Base-by-base conservation (phyloP, 2,329 filamentous ascomycete species). In the Leptographium procerum region DNA sequence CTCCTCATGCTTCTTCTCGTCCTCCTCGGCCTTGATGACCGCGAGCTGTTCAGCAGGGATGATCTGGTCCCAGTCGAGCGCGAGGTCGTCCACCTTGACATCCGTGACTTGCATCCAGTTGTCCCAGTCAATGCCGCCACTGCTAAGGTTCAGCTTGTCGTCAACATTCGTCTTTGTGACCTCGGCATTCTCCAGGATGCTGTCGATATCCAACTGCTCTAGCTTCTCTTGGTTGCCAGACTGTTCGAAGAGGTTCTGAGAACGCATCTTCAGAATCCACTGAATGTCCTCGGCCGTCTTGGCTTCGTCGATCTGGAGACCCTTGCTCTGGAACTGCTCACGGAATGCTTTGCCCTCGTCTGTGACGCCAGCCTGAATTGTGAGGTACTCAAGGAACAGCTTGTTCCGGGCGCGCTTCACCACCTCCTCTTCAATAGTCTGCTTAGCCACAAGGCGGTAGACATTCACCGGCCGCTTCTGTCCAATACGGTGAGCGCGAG, bases 191-290 rank as follows among this genome's bases (percentile, higher is more conserved):
- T 94, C 94, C 19, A 99, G 83, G 45, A 99, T 94, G 10, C 91
- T 90, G 69, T 99, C 95, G 65, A 99, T 97, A 69, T 99, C 94
- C 28, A 99, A 85, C 72, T 96, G 91, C 72, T 99, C 94, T 6
- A 99, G 80, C 69, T 95, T 94, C 73, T 92, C 88, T 72, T 99
- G 94, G 69, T 99, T 99, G 60, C 90, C 89, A 13, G 89, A 94
- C 70, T 96, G 92, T 72, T 97, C 92, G 65, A 99, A 99, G 87
- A 99, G 95, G 72, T 94, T 96, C 69, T 96, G 94, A n/a, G 94
- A 95, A 65, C 94, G 88, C 73, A 92, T 91, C 75, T 97, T 97
- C 68, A 99, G 81, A 60, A 99, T 95, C 71, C 89, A 88, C 62
- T 94, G 95, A 64, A 97, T 97, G 68, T 96, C 94, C 64, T 96